Conservation (phyloP, 148 eudicot species). For the Cornus kousa region DNA sequence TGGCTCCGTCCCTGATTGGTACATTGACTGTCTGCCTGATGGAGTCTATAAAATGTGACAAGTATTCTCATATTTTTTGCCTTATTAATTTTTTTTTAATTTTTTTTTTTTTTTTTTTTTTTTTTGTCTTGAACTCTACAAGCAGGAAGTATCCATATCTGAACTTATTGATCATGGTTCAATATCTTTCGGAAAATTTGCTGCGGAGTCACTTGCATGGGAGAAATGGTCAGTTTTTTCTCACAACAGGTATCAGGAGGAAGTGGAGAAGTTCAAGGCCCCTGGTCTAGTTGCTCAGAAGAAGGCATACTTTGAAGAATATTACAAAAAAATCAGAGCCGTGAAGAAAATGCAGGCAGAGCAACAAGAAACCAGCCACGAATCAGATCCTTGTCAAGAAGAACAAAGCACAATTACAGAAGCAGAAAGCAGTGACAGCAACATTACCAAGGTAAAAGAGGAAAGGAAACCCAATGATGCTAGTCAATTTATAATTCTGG, state of each 20-base stretch:
- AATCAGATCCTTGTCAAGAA: slow-evolving; percentile 1
- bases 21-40: not conserved
- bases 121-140: too few species aligned
- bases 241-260: not conserved
- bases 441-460: not conserved
- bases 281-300: slow-evolving; percentile 2
- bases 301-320: slow-evolving; percentile 3
- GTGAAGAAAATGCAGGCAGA: not conserved
- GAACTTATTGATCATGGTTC: not conserved
- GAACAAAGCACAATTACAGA: not conserved
- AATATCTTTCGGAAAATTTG: slow-evolving; percentile 7
- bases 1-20: not conserved
- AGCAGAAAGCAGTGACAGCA: not conserved
- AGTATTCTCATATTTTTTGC: too few species aligned
- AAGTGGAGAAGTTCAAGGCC: slow-evolving; percentile 4
- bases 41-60: not conserved
- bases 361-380: not conserved
- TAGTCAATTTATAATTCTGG: not conserved
- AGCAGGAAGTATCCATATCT: not conserved
- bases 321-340: slow-evolving; percentile 4
- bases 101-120: too few species aligned
- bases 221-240: slow-evolving; percentile 1
- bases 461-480: not conserved
- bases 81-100: too few species aligned
- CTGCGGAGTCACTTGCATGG: slow-evolving; percentile 7